phyloP scores from a whole-genome alignment of 495 filamentous ascomycete genomes.

The Hypoxylon rickii region DNA sequence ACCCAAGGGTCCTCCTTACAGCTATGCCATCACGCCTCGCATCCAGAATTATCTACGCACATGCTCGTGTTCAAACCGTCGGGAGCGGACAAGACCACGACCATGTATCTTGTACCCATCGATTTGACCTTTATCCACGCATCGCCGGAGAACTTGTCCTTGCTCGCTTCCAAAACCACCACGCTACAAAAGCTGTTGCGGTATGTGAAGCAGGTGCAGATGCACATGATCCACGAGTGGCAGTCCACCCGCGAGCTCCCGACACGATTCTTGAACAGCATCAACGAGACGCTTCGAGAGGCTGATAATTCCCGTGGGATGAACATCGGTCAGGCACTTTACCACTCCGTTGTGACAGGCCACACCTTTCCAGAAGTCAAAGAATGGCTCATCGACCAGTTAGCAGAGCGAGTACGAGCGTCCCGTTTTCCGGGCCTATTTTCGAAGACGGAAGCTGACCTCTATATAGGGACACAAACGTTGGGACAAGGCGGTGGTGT shows the following conservation, averaged over 20 bases:
- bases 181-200: conserved; percentile 82
- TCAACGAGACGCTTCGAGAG: conserved; percentile 64
- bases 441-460: conserved; percentile 13
- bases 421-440: neutral
- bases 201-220: conserved; percentile 78
- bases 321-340: conserved; percentile 74
- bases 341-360: conserved; percentile 85
- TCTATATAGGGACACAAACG: conserved; percentile 79
- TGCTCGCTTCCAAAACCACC: conserved; percentile 84
- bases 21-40: conserved; percentile 67
- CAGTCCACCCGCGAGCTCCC: conserved; percentile 82
- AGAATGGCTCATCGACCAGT: conserved; percentile 88
- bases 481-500: conserved; percentile 86
- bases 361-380: conserved; percentile 74
- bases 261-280: conserved; percentile 70
- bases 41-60: conserved; percentile 76
- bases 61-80: conserved; percentile 62
- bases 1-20: conserved; percentile 35
- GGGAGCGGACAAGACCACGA: conserved; percentile 30
- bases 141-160: conserved; percentile 77
- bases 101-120: conserved; percentile 71
- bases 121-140: conserved; percentile 80
- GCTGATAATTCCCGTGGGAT: conserved; percentile 35
- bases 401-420: conserved; percentile 75
- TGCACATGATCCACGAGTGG: conserved; percentile 76